Base-by-base conservation (phyloP, 176 grass and related monocot genomes). In the Avena sativa region DNA sequence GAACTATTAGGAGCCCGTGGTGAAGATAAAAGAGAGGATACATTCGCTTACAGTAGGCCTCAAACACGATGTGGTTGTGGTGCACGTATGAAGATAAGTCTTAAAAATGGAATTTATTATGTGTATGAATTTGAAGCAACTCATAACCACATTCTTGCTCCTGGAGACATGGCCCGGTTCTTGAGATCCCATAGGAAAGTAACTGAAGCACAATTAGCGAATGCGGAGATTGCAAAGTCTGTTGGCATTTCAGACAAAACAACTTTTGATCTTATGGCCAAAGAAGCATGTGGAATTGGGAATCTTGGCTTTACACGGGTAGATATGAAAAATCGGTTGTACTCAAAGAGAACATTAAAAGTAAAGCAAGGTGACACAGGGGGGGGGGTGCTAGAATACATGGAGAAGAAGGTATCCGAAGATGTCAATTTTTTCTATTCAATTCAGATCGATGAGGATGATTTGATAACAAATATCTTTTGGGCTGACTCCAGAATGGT, bases 401-500 rank as follows among this genome's bases (percentile, higher is more conserved):
- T 73, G 40, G 70, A 73, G 70, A 73, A 48, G 6, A 46, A 48
- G 10, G 19, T 19, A 73, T 48, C 70, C 20, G 19, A 47, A 12
- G 43, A 23, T 47, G 36, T 73, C 0, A 80, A 19, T 1, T 65
- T 30, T 57, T 66, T 52, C 23, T 67, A 67, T 67, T 67, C 21
- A 6, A 81, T 66, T 65, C 59, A 81, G 17, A 44, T 65, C 13
- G 79, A 81, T 70, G 48, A 69, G 80, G 63, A 69, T 82, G 48
- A 80, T n/a, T 48, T 80, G 78, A 82, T 53, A 81, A 83, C 52
- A 1, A 83, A 71, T 2, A 72, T 73, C 44, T 83, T 72, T 34
- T 75, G 10, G 53, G 47, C 11, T 5, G 70, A 75, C 15, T 14
- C 46, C 9, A 84, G 74, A 14, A 84, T 62, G 69, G 12, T 63